Base-by-base conservation (phyloP, 495 filamentous ascomycete genomes). In the Mytilinidion resinicola region DNA sequence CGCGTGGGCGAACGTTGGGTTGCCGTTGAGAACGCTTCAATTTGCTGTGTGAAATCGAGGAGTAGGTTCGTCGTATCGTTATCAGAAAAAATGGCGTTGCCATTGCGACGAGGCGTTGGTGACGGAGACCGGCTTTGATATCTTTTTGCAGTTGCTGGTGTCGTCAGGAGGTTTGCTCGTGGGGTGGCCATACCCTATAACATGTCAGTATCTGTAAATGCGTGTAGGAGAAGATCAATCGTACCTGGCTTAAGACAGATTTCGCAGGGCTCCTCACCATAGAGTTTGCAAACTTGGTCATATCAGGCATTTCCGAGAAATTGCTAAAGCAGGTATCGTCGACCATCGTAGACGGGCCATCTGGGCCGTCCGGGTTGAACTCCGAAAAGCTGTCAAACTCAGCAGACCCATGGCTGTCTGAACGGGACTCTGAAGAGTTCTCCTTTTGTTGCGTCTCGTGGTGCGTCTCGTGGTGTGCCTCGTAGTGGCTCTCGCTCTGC, bases 281-380 rank as follows among this genome's bases (percentile, higher is more conserved):
- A 59, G 90, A 71, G 37, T 83, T 81, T 9, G 89, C 86, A 65
- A 95, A 89, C 61, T 84, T 80, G n/a, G 89, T 93, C 25, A 71
- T 69, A 51, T 78, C 78, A 4, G 90, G 89, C 42, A 95, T 81
- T 0, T 88, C 87, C 3, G 91, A 96, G 72, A 95, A 96, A 12
- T 78, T 81, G 72, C 88, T 95, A 65, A 93, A 87, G 41, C 85
- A 86, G 17, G 88, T 92, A 62, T 95, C 90, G 64, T 95, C 89
- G 57, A 84, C 77, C 17, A 39, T 68, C 63, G 54, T 41, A 10
- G 54, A 72, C 62, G 49, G 74, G 70, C 64, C 54, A n/a, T 70
- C 67, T 15, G 52, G 61, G 0, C 58, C 63, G 37, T 65, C 62
- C 1, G 59, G 52, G 34, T 59, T 62, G 56, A 65, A 62, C 12